Base-by-base conservation (phyloP, 305 asterid species). In the Fraxinus greggii region DNA sequence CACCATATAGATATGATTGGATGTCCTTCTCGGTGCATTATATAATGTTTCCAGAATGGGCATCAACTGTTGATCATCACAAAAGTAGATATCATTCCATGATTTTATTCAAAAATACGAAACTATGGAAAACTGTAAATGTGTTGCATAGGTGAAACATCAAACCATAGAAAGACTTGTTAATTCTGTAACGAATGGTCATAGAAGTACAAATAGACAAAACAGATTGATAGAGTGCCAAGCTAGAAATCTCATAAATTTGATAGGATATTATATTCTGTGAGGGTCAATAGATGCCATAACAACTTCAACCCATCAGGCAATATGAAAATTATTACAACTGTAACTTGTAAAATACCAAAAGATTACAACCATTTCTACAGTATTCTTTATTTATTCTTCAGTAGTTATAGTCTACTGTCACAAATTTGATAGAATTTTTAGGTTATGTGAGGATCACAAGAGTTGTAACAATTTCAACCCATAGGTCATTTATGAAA, bases 1-100 rank as follows among this genome's bases (percentile, higher is more conserved):
- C 89, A 96, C 97, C 99, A 96, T 94, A 86, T 94, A 94, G 45
- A 96, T 94, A 85, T 93, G 98, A 89, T 94, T 96, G 69, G 98
- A 86, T 9, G 97, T 87, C 91, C 97, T 92, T 79, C 86, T 90
- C 21, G 94, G 88, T 80, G 98, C 97, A 85, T 94, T 92, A 85
- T 96, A 96, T 19, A 96, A 87, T 17, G 98, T 91, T 84, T 96
- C 98, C 93, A 96, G 86, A 97, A 94, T 84, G 45, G 99, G 98
- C 94, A 96, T 88, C 89, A 96, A 82, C 99, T 96, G 95, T 87
- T 77, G 6, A 80, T 85, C 84, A 83, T 83, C 77, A 85, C 67
- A 81, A 28, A 85, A 78, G 56, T 21, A 83, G 56, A 81, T 59
- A 82, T 82, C 83, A 83, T 56, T 72, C 65, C 77, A 80, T 19